These are phyloP conservation scores for Daldinia childiae DNA, from an alignment of 495 filamentous ascomycete species.

Conservation along the genomic window DNA sequence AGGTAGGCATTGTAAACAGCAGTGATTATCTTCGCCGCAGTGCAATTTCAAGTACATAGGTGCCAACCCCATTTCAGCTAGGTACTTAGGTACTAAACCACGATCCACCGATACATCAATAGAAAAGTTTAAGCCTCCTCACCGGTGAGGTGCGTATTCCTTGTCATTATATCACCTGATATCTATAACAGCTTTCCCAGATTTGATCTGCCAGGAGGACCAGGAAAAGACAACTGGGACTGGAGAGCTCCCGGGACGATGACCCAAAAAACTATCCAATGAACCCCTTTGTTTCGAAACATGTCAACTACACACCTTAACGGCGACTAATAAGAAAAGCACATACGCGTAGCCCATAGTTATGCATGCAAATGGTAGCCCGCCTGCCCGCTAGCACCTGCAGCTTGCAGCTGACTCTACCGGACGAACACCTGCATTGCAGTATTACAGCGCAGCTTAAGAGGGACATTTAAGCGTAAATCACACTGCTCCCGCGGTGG, in stretches of 20 bases:
- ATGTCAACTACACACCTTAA: slow-evolving; percentile 21
- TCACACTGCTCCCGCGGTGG: slow-evolving; percentile 24
- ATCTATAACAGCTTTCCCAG: slow-evolving; percentile 31
- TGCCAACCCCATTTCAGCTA: neutral
- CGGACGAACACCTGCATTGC: slow-evolving; percentile 38
- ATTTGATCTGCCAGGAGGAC: slow-evolving; percentile 31
- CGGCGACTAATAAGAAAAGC: slow-evolving; percentile 9
- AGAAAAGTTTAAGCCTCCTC: slow-evolving; percentile 25
- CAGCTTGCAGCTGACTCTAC: slow-evolving; percentile 13
- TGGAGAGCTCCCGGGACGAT: slow-evolving; percentile 16
- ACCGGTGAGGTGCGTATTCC: slow-evolving; percentile 12
- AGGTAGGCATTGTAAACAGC: neutral
- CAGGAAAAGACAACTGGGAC: slow-evolving; percentile 9
- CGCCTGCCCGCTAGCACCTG: slow-evolving; percentile 27
- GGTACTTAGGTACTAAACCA: neutral
- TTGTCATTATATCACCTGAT: slow-evolving; percentile 22
- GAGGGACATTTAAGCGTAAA: slow-evolving; percentile 36
- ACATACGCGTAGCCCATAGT: slow-evolving; percentile 25
- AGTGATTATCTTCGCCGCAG: slow-evolving; percentile 10
- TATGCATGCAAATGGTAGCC: slow-evolving; percentile 25
- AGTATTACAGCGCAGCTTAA: slow-evolving; percentile 36
- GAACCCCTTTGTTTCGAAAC: slow-evolving; percentile 34
- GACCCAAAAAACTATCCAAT: slow-evolving; percentile 21
- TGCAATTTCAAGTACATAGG: slow-evolving; percentile 12
- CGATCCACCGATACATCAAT: neutral